Conservation (phyloP, 106 monocot species). For the Ottelia alismoides region DNA sequence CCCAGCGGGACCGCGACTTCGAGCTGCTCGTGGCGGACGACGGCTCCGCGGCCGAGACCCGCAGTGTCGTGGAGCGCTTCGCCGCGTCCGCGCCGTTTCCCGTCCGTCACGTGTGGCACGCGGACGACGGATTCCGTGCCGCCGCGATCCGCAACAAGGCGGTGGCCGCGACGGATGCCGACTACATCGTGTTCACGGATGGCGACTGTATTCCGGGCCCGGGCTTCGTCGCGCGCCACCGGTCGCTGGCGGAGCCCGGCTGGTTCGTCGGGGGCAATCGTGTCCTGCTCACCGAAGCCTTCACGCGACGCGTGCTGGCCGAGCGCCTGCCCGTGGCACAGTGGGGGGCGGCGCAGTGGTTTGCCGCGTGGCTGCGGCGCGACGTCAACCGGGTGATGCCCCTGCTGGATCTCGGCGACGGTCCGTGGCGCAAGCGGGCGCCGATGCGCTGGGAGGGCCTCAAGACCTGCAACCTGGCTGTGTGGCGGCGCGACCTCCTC, state of each 20-base stretch:
- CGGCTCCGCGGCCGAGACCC: no score
- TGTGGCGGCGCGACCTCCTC: not conserved
- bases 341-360: not conserved
- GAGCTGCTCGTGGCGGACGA: no score
- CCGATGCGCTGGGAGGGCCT: not conserved
- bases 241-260: not conserved
- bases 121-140: no score
- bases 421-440: not conserved
- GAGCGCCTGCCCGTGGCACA: not conserved
- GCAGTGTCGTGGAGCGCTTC: no score
- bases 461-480: not conserved
- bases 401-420: not conserved
- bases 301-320: not conserved
- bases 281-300: not conserved
- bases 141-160: no score
- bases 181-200: no score
- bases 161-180: no score
- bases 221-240: not conserved
- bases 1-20: no score
- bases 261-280: not conserved
- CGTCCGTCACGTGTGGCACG: no score
- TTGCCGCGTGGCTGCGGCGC: not conserved
- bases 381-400: not conserved
- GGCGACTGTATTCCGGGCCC: no score
- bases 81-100: no score